Evolutionary conservation across 2,329 filamentous ascomycete genomes (phyloP), one percentile per base, ranked within the genome.

Genomic region (Penicillium sp.): DNA sequence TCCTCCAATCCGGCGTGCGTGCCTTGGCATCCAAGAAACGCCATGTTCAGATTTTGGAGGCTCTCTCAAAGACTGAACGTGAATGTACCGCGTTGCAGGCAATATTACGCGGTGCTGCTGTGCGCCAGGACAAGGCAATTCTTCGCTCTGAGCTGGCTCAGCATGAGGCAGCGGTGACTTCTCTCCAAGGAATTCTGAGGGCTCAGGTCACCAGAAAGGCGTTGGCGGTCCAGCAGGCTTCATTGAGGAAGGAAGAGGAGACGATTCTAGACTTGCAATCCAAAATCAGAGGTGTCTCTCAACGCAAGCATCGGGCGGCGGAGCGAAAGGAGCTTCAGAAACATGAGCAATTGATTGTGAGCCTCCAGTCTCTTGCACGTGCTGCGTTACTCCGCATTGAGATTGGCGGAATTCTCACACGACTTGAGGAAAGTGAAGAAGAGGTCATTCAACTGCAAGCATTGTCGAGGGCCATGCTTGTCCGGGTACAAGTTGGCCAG

Each of bases 391-490:
- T 75, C 2, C 73, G 79, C 38, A 75, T 76, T 15, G 64, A 76
- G 22, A 71, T 79, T 55, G 77, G 76, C 20, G 68, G 69, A 2
- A 81, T 94, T 47, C 82, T 96, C 14, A 85, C 88, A 15, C 84
- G 90, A 43, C 84, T 98, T 28, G 80, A 87, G 54, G 86, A 87
- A 1, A 86, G 91, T 66, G 86, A 89, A 39, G 81, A 86, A 0
- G 84, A 88, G 61, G 85, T 93, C 41, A 78, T 86, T 25, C 79
- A 87, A 35, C 81, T 97, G 2, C 95, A 99, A 75, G 87, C 87
- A 31, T 79, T 93, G 7, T 83, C 87, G 35, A 86, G 94, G 60
- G 93, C 91, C 1, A 90, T 96, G 83, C 83, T 96, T 63, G 80
- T 90, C 42, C 87, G 95, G 49, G 84, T 86, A 50, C 83, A 89